A percentile compares a stretch with the other conserved stretches of the same genome.
These are phyloP conservation scores for Basipetospora chlamydospora DNA, from an alignment of 2,329 filamentous ascomycete species.

Conservation along the genomic window DNA sequence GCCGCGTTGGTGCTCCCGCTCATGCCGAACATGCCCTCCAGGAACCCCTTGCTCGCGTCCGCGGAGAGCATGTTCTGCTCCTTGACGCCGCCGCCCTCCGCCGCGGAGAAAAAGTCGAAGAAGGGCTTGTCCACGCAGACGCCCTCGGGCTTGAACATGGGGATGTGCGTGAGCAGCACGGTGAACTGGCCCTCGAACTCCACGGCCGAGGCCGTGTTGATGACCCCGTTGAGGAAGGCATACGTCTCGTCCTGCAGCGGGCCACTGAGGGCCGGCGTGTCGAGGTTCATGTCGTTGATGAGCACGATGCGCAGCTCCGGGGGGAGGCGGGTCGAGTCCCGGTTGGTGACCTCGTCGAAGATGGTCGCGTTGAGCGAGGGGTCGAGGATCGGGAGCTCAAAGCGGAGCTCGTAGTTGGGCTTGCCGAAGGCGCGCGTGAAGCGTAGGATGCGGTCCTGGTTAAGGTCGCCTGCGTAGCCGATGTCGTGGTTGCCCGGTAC, in stretches of 20 bases:
- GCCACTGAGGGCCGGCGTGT: conserved; percentile 57
- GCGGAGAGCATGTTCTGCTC: conserved; percentile 85
- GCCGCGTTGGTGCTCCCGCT: conserved; percentile 44
- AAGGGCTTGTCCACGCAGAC: conserved; percentile 73
- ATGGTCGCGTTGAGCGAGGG: conserved; percentile 24
- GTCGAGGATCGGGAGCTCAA: conserved; percentile 37
- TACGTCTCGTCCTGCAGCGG: conserved; percentile 66
- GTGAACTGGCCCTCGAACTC: conserved; percentile 55
- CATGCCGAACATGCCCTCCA: conserved; percentile 75
- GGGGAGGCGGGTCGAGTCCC: conserved; percentile 29
- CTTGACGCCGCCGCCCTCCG: conserved; percentile 56
- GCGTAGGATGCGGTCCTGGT: conserved; percentile 54
- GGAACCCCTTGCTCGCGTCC: conserved; percentile 56
- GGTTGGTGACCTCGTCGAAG: conserved; percentile 26
- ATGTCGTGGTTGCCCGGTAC: conserved; percentile 93
- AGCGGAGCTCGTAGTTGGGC: conserved; percentile 80
- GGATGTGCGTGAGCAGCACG: conserved; percentile 80
- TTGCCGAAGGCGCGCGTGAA: conserved; percentile 80
- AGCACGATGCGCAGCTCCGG: conserved; percentile 72
- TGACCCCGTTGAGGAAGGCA: conserved; percentile 56
- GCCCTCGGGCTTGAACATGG: conserved; percentile 68
- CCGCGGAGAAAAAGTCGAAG: conserved; percentile 59
- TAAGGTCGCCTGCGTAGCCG: conserved; percentile 87
- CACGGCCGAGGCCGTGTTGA: conserved; percentile 46
- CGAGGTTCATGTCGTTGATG: conserved; percentile 87